phyloP scores from a whole-genome alignment of 345 rosid species.

The Ceriops decandra region DNA sequence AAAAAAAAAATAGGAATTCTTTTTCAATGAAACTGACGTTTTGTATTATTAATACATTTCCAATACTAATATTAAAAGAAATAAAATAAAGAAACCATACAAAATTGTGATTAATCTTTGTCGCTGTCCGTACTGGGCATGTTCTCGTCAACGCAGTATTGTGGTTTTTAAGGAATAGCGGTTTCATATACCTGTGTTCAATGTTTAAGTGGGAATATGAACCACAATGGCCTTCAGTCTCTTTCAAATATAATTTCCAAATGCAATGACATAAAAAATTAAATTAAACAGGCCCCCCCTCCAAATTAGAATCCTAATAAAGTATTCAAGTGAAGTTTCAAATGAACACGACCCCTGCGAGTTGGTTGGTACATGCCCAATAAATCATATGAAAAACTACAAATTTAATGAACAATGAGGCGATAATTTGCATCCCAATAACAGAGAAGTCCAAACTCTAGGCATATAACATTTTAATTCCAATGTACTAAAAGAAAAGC shows the following conservation, averaged over 20 bases:
- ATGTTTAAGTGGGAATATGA: background rate
- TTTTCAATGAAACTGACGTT: slow-evolving; percentile 29
- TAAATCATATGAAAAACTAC: slow-evolving; percentile 11
- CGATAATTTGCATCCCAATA: background rate
- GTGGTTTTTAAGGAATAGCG: too few relatives aligned
- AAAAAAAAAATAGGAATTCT: slow-evolving; percentile 1
- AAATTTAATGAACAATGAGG: slow-evolving; percentile 26
- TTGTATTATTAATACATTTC: background rate
- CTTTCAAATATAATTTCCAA: background rate
- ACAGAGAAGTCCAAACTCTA: background rate
- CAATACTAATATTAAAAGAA: background rate
- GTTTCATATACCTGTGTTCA: too few relatives aligned
- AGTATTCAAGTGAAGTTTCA: slow-evolving; percentile 15
- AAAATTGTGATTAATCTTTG: slow-evolving; percentile 32
- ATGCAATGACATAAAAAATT: background rate
- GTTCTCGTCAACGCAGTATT: slow-evolving; percentile 13
- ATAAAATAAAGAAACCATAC: slow-evolving; percentile 5
- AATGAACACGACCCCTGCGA: slow-evolving; percentile 39
- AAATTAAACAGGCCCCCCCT: background rate
- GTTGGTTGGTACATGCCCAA: slow-evolving; percentile 27
- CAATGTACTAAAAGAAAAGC: background rate
- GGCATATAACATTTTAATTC: background rate
- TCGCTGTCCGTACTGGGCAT: slow-evolving; percentile 30
- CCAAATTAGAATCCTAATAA: background rate
- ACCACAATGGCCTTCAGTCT: too few relatives aligned